These are phyloP conservation scores for Linaria vulgaris DNA, from an alignment of 257 asterid species.

Conservation along the genomic window DNA sequence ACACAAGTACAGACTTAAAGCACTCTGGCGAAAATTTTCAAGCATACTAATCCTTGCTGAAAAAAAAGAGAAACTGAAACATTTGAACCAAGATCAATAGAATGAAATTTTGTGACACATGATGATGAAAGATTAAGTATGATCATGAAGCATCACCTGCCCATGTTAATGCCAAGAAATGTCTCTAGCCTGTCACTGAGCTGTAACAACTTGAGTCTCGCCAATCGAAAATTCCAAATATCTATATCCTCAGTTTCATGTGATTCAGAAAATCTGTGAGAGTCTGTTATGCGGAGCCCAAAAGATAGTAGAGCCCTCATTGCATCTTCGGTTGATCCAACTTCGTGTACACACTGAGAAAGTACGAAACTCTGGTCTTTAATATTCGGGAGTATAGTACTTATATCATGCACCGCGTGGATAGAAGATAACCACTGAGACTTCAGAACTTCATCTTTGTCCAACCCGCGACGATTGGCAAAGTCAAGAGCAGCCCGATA, in stretches of 20 bases:
- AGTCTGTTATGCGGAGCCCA: constrained; percentile 75
- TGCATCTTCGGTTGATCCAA: constrained; percentile 83
- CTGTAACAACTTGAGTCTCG: constrained; percentile 76
- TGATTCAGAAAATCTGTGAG: constrained; percentile 53
- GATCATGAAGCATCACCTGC: constrained; percentile 66
- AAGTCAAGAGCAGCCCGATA: constrained; percentile 77
- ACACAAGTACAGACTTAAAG: not conserved
- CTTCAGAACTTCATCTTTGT: constrained; percentile 85
- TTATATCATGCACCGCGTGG: constrained; percentile 75
- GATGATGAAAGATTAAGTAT: constrained; percentile 26
- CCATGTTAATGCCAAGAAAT: constrained; percentile 93
- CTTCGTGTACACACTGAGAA: constrained; percentile 73
- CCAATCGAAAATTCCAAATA: constrained; percentile 75
- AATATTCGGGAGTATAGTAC: constrained; percentile 55
- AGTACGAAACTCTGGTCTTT: constrained; percentile 69
- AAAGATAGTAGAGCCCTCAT: constrained; percentile 61
- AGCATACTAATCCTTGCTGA: constrained; percentile 10
- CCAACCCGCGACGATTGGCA: constrained; percentile 77
- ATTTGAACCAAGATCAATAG: not conserved
- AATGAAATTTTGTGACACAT: not conserved
- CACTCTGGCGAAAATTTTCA: constrained; percentile 13
- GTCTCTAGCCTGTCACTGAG: constrained; percentile 90
- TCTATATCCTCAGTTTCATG: constrained; percentile 50
- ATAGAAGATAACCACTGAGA: constrained; percentile 84
- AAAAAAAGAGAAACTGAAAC: constrained; percentile 20